A percentile compares a stretch with the other conserved stretches of the same genome.
Conservation (phyloP, 371 early-diverging fungal genomes). For the Actinomucor elegans region DNA sequence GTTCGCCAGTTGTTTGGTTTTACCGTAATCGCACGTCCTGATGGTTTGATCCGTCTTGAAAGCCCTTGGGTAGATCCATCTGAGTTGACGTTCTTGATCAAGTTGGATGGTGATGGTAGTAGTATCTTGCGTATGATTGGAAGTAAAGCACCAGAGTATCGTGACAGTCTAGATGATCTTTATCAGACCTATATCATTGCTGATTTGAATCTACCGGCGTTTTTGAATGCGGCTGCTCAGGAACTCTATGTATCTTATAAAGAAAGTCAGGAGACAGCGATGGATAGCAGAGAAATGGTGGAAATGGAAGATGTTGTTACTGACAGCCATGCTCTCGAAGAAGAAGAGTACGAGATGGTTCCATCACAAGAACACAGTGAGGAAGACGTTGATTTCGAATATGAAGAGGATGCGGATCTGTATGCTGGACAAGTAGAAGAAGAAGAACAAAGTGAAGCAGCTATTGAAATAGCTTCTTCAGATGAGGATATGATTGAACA, state of each 20-base stretch:
- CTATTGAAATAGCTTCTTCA: background rate
- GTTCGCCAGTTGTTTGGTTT: conserved; percentile 64
- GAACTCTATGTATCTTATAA: conserved; percentile 31
- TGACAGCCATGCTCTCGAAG: too few species aligned
- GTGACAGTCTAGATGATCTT: conserved; percentile 49
- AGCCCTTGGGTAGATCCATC: conserved; percentile 58
- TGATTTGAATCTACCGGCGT: conserved; percentile 72
- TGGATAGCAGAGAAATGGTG: too few species aligned
- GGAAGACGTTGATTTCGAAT: background rate
- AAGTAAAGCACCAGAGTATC: conserved; percentile 56
- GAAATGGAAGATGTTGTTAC: too few species aligned
- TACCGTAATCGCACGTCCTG: conserved; percentile 66
- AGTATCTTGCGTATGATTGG: conserved; percentile 63
- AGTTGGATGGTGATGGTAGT: conserved; percentile 38
- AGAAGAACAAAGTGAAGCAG: background rate
- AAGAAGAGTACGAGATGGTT: background rate
- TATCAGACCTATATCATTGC: conserved; percentile 68
- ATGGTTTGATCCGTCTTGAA: conserved; percentile 69
- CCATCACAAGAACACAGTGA: background rate
- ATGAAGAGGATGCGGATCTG: background rate
- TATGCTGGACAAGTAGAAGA: background rate
- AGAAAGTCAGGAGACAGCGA: background rate
- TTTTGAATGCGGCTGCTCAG: conserved; percentile 73
- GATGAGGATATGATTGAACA: background rate
- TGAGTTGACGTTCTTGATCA: conserved; percentile 67